Conservation (phyloP, 306 rosid genomes). For the Prosopis cineraria region DNA sequence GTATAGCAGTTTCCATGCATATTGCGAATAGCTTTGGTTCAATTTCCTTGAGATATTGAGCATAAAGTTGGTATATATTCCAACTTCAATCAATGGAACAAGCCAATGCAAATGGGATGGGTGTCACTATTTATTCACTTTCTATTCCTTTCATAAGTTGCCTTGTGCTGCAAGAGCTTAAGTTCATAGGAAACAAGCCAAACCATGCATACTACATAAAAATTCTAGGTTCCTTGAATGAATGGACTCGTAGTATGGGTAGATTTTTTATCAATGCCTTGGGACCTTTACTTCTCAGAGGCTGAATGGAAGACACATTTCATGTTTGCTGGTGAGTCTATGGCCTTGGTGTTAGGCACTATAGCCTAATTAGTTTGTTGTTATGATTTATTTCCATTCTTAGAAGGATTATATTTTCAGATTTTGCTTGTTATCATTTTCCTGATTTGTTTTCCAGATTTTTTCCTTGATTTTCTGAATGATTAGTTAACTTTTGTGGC, state of each 20-base stretch:
- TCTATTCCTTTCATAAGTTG: not conserved
- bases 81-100: not conserved
- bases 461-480: no score
- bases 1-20: constrained; percentile 36
- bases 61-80: not conserved
- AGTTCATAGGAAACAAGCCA: constrained; percentile 8
- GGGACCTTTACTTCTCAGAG: not conserved
- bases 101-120: not conserved
- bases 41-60: not conserved
- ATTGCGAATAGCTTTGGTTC: not conserved
- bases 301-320: not conserved
- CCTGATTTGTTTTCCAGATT: no score
- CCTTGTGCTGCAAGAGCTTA: constrained; percentile 4
- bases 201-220: constrained; percentile 7
- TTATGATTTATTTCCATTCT: no score
- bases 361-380: no score
- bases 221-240: constrained; percentile 10
- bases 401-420: no score
- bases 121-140: not conserved
- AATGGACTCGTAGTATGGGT: constrained; percentile 24
- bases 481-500: no score
- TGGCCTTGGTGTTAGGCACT: no score
- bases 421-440: no score
- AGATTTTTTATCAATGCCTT: constrained; percentile 19
- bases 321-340: not conserved